Conservation (phyloP, 169 alveolate species). For the Eimeria maxima region DNA sequence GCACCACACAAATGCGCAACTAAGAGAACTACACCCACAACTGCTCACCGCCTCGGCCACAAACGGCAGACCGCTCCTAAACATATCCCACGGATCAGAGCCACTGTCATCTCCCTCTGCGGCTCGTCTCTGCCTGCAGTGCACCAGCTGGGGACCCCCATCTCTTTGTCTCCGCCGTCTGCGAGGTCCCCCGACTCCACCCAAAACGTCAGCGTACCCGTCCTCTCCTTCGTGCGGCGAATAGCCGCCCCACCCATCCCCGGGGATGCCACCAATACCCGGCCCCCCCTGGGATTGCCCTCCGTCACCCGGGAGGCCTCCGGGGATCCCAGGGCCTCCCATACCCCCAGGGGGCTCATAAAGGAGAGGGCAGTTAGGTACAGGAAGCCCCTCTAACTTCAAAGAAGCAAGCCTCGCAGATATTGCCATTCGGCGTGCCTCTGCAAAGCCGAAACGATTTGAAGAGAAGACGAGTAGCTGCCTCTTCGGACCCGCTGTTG, state of each 20-base stretch:
- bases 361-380: constrained; percentile 45
- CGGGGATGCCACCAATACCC: too few species aligned
- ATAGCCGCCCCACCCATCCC: constrained; percentile 42
- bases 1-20: background rate
- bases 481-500: constrained; percentile 78
- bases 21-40: background rate
- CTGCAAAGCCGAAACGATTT: constrained; percentile 73
- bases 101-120: constrained; percentile 34
- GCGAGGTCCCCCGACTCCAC: background rate
- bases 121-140: constrained; percentile 12
- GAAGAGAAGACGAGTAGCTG: constrained; percentile 81
- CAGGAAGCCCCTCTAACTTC: constrained; percentile 54
- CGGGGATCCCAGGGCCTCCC: constrained; percentile 24
- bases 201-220: constrained; percentile 3
- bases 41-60: constrained; percentile 44
- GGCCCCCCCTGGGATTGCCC: background rate
- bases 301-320: background rate
- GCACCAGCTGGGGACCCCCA: constrained; percentile 7
- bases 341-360: constrained; percentile 36
- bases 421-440: constrained; percentile 75
- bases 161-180: constrained; percentile 33
- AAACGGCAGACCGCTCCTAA: constrained; percentile 23
- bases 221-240: constrained; percentile 48
- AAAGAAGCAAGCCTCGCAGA: constrained; percentile 70
- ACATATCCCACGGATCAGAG: constrained; percentile 26